Percentiles rank a stretch among this genome's conserved stretches.
Evolutionary conservation across 768 basidiomycete species (phyloP).

Genomic region (Mycena vulgaris): DNA sequence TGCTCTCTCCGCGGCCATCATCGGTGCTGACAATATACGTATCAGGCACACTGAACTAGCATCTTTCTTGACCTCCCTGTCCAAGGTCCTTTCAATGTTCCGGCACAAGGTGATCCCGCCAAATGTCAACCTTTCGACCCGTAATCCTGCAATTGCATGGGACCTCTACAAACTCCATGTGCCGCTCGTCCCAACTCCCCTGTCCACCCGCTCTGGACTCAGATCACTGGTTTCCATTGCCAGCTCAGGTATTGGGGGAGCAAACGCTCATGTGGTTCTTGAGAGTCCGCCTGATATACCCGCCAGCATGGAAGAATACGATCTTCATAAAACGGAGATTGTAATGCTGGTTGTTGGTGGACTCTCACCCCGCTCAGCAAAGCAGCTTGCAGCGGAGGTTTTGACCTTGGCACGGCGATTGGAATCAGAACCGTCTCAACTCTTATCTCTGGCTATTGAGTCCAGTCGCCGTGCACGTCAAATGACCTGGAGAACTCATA

Average conservation of each 20-base stretch:
- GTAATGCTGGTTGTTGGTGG: background rate
- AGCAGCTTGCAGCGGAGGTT: too few species aligned
- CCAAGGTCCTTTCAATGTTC: conserved; percentile 10
- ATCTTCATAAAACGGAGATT: too few species aligned
- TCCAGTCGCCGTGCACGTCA: conserved; percentile 36
- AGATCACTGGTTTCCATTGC: background rate
- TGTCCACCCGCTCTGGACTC: background rate
- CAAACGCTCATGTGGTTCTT: conserved; percentile 14
- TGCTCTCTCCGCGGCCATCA: too few species aligned
- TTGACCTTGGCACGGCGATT: too few species aligned
- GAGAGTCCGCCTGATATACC: background rate
- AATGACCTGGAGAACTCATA: conserved; percentile 35
- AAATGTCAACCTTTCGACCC: background rate
- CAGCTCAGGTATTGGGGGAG: conserved; percentile 9
- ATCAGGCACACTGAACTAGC: too few species aligned
- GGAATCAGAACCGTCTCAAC: background rate
- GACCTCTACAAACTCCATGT: background rate
- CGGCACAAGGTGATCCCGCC: conserved; percentile 9
- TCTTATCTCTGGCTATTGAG: background rate
- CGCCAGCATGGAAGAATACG: too few species aligned
- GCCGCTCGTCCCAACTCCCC: background rate
- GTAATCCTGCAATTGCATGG: conserved; percentile 10
- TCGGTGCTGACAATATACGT: too few species aligned
- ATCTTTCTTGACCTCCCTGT: conserved; percentile 9
- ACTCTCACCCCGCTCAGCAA: background rate